Percentiles rank a stretch among this genome's conserved stretches.
phyloP scores from a whole-genome alignment of 139 green algal genomes.

The Marvania coccoides region DNA sequence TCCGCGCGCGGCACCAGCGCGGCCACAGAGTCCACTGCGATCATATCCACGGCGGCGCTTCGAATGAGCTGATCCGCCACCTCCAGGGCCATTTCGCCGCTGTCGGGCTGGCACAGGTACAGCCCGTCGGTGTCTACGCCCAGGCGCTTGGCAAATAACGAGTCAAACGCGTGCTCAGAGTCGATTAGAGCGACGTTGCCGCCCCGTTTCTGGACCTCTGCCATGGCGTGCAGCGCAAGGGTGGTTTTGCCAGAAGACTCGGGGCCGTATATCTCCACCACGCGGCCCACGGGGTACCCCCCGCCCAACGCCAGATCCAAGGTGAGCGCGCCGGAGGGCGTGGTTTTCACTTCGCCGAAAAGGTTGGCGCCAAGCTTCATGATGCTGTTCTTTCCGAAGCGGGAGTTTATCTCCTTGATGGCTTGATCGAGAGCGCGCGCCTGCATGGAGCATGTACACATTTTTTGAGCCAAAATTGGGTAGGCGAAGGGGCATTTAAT shows the following conservation, averaged over 20 bases:
- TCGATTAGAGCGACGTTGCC: constrained; percentile 79
- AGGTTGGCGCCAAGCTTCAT: constrained; percentile 46
- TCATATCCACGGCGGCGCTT: constrained; percentile 64
- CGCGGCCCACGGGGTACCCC: constrained; percentile 72
- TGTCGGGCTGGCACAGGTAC: constrained; percentile 68
- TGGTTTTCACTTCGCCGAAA: constrained; percentile 40
- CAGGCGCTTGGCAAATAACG: constrained; percentile 58
- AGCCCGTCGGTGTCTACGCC: constrained; percentile 65
- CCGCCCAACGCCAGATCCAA: constrained; percentile 80
- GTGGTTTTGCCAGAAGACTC: constrained; percentile 94
- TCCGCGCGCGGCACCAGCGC: constrained; percentile 83
- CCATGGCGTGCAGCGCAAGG: constrained; percentile 88
- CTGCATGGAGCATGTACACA: constrained; percentile 19
- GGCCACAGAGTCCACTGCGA: constrained; percentile 89
- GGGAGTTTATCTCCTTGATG: constrained; percentile 44
- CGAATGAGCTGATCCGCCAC: constrained; percentile 74
- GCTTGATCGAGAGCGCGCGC: constrained; percentile 29
- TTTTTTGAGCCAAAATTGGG: too few species aligned
- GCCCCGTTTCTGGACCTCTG: constrained; percentile 64
- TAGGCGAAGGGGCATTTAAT: too few species aligned
- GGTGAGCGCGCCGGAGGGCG: constrained; percentile 67
- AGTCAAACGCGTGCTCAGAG: constrained; percentile 92
- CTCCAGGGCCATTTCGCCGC: constrained; percentile 76
- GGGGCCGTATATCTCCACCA: constrained; percentile 90
- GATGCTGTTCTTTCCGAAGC: constrained; percentile 59